phyloP scores from a whole-genome alignment of 208 protist genomes.

The Leishmania major region DNA sequence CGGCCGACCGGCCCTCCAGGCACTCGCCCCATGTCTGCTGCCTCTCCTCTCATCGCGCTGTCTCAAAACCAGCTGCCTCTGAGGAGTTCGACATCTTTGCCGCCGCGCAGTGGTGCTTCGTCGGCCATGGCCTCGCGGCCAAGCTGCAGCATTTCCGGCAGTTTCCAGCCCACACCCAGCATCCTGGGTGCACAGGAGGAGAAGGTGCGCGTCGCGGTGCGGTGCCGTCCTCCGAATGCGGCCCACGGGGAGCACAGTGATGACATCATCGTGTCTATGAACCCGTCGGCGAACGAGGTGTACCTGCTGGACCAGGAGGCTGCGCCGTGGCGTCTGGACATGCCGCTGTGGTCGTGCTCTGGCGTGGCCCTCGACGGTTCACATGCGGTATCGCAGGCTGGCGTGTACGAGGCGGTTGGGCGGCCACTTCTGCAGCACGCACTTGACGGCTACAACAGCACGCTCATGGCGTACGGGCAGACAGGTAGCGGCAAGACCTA shows the following conservation, averaged over 20 bases:
- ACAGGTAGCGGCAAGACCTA: constrained; percentile 93
- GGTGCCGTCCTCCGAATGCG: constrained; percentile 63
- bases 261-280: constrained; percentile 76
- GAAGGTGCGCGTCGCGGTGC: constrained; percentile 77
- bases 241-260: constrained; percentile 36
- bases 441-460: constrained; percentile 90
- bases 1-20: constrained; percentile 1
- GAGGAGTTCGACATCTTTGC: neutral
- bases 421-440: constrained; percentile 89
- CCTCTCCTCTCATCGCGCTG: constrained; percentile 18
- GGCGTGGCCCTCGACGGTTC: constrained; percentile 51
- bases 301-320: constrained; percentile 39
- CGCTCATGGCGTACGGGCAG: constrained; percentile 91
- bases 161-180: constrained; percentile 16
- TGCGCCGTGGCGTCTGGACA: constrained; percentile 59
- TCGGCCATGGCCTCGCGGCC: constrained; percentile 5
- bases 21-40: constrained; percentile 18
- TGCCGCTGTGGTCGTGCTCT: constrained; percentile 69
- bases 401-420: constrained; percentile 88
- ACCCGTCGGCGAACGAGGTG: constrained; percentile 46
- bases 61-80: constrained; percentile 19
- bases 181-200: constrained; percentile 35
- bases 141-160: constrained; percentile 32
- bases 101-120: constrained; percentile 2
- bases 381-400: constrained; percentile 57